Evolutionary conservation across 176 grass and related monocot genomes (phyloP).

Genomic region (Aegilops bicornis): DNA sequence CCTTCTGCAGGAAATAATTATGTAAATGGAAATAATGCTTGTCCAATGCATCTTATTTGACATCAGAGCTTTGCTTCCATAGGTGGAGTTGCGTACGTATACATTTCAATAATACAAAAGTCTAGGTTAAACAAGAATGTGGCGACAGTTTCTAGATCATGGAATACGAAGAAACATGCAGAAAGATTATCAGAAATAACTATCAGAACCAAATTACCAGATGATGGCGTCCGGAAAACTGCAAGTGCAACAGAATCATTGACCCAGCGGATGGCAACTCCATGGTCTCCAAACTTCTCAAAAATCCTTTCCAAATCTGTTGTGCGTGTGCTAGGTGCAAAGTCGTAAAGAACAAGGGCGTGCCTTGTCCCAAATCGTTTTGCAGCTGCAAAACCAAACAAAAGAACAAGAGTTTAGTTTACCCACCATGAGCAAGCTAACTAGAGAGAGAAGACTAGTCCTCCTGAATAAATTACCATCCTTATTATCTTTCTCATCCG

Average conservation of each 20-base stretch:
- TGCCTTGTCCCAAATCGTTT: constrained; percentile 64
- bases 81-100: background rate
- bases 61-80: background rate
- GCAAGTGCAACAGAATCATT: constrained; percentile 87
- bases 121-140: background rate
- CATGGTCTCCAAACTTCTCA: constrained; percentile 65
- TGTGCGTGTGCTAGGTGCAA: constrained; percentile 54
- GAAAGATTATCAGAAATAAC: background rate
- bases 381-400: constrained; percentile 36
- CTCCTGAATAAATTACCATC: constrained; percentile 20
- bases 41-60: background rate
- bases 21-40: background rate
- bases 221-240: constrained; percentile 66
- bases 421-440: constrained; percentile 5
- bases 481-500: constrained; percentile 22
- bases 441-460: background rate
- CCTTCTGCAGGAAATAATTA: background rate
- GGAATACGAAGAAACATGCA: background rate
- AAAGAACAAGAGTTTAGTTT: background rate
- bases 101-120: background rate
- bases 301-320: constrained; percentile 78
- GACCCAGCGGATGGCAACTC: constrained; percentile 75
- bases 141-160: background rate
- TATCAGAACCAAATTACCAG: constrained; percentile 46
- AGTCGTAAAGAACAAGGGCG: constrained; percentile 73